Evolutionary conservation across 371 early-diverging fungal genomes (phyloP).

Genomic region (Mucor mucedo): DNA sequence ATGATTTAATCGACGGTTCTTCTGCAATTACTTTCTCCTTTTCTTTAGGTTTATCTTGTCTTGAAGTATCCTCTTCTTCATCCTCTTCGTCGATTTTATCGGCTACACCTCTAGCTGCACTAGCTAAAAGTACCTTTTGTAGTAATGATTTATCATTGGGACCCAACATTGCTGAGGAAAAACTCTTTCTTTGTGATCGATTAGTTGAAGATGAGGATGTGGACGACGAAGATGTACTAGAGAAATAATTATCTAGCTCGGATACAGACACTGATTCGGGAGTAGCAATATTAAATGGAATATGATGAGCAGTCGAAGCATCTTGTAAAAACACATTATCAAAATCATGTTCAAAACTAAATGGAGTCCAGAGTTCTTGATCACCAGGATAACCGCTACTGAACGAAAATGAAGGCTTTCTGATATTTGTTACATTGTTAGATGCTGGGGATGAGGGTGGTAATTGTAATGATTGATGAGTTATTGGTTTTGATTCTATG

Average conservation of each 20-base stretch:
- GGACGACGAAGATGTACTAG: conserved; percentile 12
- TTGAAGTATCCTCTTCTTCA: conserved; percentile 2
- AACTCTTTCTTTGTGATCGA: conserved; percentile 27
- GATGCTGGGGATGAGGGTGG: conserved; percentile 3
- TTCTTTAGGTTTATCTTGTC: neutral
- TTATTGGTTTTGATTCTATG: neutral
- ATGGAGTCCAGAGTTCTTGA: conserved; percentile 53
- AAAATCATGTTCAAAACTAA: conserved; percentile 53
- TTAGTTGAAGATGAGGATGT: conserved; percentile 7
- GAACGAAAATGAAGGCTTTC: conserved; percentile 33
- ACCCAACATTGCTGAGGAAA: conserved; percentile 27
- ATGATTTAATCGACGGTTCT: neutral
- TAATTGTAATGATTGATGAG: neutral
- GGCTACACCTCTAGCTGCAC: conserved; percentile 36
- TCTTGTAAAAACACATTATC: conserved; percentile 48
- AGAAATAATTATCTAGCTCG: conserved; percentile 53
- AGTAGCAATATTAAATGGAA: conserved; percentile 46
- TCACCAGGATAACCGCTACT: conserved; percentile 35
- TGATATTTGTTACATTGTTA: conserved; percentile 1
- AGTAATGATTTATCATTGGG: conserved; percentile 37
- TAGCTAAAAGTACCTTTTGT: conserved; percentile 43
- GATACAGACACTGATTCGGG: conserved; percentile 55
- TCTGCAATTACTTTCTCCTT: neutral
- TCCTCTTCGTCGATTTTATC: conserved; percentile 27
- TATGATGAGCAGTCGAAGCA: conserved; percentile 27